Base-by-base conservation (phyloP, 805 yeast genomes). In the Ogataea dorogensis region DNA sequence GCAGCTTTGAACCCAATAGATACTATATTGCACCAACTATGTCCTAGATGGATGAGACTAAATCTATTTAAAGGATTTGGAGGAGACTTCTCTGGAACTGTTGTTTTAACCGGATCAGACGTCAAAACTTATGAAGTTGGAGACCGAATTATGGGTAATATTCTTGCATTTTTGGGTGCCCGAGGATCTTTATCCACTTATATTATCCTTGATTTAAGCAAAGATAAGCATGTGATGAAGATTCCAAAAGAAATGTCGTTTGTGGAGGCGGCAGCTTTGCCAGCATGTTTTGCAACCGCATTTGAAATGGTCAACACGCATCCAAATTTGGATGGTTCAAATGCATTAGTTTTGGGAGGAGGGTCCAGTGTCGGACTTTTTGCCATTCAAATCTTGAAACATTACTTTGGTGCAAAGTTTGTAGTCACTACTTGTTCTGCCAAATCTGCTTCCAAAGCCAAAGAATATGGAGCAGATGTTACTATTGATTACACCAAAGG, bases 281-380 rank as follows among this genome's bases (percentile, higher is more conserved):
- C 86, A 0, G 59, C 81, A 45, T 80, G 76, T 0, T 75, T 71
- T 46, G 75, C 77, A 13, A 81, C 94, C 3, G 89, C 91, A 0
- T 68, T 52, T 45, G 46, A 33, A 23, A 33, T 47, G 38, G 17
- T 50, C 31, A 14, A 33, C 3, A 17, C 5, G 7, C 39, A 36
- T 26, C 54, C 64, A 31, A 55, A 59, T 21, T 59, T 73, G 14
- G 64, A 62, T 24, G 64, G 65, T 8, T 64, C 65, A 7, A 71
- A 68, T 40, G 73, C 82, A 4, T 64, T 84, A 31, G 69, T 86
- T 14, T 63, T 83, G 30, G 95, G 95, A 24, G 91, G 83, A 17
- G 79, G 84, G 7, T 78, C 94, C 1, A 61, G 80, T 10, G 88
- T 82, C 11, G 88, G 89, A 15, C 54, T 68, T 18, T 68, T 65